These are phyloP conservation scores for Cicer cuneatum DNA, from an alignment of 306 rosid genomes.

Conservation along the genomic window DNA sequence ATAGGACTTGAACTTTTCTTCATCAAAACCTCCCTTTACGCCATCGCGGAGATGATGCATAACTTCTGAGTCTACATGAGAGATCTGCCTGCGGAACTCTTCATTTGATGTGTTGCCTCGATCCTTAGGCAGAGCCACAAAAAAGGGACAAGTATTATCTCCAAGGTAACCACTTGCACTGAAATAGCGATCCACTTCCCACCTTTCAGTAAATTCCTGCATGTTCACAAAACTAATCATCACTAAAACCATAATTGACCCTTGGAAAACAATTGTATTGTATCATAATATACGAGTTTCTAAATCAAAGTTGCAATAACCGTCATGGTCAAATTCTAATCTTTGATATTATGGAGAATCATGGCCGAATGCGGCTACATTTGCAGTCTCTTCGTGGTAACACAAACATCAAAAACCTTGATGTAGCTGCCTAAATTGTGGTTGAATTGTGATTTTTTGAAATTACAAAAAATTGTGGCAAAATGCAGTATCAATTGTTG, in stretches of 20 bases:
- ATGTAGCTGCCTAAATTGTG: not conserved
- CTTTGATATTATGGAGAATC: not conserved
- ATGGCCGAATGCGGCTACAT: not conserved
- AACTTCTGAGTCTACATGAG: slow-evolving; percentile 85
- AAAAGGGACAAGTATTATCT: slow-evolving; percentile 75
- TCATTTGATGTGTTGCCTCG: slow-evolving; percentile 79
- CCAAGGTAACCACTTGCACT: slow-evolving; percentile 97
- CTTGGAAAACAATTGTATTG: not conserved
- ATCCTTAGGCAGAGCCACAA: slow-evolving; percentile 93
- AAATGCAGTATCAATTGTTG: not conserved
- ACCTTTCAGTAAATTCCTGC: slow-evolving; percentile 91
- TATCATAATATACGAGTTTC: not conserved
- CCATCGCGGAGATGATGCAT: slow-evolving; percentile 81
- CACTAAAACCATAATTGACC: slow-evolving; percentile 6
- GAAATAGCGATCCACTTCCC: slow-evolving; percentile 99
- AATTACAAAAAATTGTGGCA: not conserved
- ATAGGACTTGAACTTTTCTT: slow-evolving; percentile 75
- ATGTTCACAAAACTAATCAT: slow-evolving; percentile 30
- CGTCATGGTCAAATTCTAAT: not conserved
- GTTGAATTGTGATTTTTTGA: not conserved
- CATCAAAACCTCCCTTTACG: slow-evolving; percentile 88
- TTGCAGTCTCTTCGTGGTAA: not conserved
- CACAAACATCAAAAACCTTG: too few species aligned
- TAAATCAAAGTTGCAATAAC: not conserved
- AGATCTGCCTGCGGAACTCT: slow-evolving; percentile 90